Evolutionary conservation across 2,329 filamentous ascomycete species (phyloP), one percentile per base, ranked within the genome.

Genomic region (Eurotiales sp.): DNA sequence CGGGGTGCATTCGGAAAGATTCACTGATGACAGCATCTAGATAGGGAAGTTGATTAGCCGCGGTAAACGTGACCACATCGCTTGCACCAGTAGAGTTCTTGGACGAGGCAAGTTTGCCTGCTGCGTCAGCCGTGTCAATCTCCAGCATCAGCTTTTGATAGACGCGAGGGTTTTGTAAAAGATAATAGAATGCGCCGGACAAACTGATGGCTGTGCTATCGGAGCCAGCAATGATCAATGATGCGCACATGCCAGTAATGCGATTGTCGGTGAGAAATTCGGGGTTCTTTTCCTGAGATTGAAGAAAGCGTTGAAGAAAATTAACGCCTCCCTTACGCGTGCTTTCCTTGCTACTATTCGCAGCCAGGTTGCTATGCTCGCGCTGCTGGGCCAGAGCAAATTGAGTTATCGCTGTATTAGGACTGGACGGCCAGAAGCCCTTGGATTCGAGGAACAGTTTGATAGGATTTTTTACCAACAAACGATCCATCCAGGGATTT

Each of bases 151-250:
- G 46, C 8, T 56, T 55, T 8, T 17, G 34, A 41, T 61, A 41
- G 34, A 56, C 57, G 11, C 48, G 32, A 0, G 84, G 83, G 59
- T 83, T 80, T 61, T 84, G 84, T 30, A 90, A 75, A 3, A 91
- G 70, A 65, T 83, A 84, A 69, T 91, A 91, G 61, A 92, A 88
- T 0, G 90, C 79, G 6, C 83, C 78, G 6, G 81, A 80, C 0
- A 91, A 76, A 7, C 80, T 83, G 62, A 91, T 91, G 34, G 86
- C 87, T 0, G 88, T 92, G 0, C 88, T 92, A 67, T 93, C 88
- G 2, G 82, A 86, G 3, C 88, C 87, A 0, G 88, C 88, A 87
- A 80, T 61, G 10, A 59, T 59, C 56, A 65, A 64, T 17, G 63
- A 62, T 2, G 59, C 57, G 12, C 61, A 58, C 62, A 63, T 65